Base-by-base conservation (phyloP, 2,329 filamentous ascomycete species). In the Penicillium hordei region DNA sequence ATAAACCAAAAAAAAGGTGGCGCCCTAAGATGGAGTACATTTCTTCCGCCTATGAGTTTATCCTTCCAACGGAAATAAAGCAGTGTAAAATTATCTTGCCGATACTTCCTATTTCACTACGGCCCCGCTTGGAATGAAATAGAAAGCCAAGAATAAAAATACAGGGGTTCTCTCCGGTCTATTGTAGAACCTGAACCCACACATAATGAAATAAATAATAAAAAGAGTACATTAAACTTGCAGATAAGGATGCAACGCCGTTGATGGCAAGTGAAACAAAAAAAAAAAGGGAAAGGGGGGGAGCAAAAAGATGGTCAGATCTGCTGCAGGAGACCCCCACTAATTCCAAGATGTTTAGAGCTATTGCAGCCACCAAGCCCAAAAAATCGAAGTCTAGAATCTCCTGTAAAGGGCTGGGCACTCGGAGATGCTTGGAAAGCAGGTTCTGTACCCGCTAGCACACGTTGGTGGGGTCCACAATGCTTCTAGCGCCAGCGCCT, bases 361-460 rank as follows among this genome's bases (percentile, higher is more conserved):
- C 42, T 39, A 52, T 53, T 57, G 27, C 42, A 57, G 55, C 54
- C 54, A 57, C 53, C 45, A 27, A 44, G 48, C 40, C 54, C 31
- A 39, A 52, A 51, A 13, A 45, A 36, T 33, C 29, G 12, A 52
- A 48, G 55, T 57, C 55, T 57, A 57, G 55, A 57, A 57, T 57
- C 34, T 33, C 49, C 12, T n/a, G 1, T 10, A 33, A 44, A 52
- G 48, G 54, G 48, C 54, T 57, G 48, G 54, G 25, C 49, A 34
- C 21, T 52, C 19, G 36, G 9, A 48, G 46, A 53, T 36, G 39
- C 21, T 52, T 31, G 23, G 12, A 43, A 57, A 53, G 33, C 55
- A 57, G 43, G 36, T 53, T 53, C 49, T 48, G 17, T 45, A 8
- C 23, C 36, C 43, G 27, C 55, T 48, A 53, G 8, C 42, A 52